phyloP scores from a whole-genome alignment of 208 protist genomes.

The Acanthamoeba sp. region DNA sequence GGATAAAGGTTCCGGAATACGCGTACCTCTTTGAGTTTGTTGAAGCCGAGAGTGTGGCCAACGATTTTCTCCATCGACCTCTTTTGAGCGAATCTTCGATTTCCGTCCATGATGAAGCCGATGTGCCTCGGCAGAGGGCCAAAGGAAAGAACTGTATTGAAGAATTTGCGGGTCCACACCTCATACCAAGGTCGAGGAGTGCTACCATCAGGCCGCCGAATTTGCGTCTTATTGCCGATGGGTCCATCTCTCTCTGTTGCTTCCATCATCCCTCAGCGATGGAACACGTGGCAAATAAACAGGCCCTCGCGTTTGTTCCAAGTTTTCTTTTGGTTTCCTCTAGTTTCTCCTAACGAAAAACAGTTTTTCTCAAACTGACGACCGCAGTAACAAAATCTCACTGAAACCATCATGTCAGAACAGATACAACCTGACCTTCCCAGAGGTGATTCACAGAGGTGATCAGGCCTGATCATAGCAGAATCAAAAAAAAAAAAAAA shows the following conservation, averaged over 20 bases:
- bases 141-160: constrained; percentile 39
- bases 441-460: too few species aligned
- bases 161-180: constrained; percentile 1
- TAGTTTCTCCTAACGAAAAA: too few species aligned
- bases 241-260: background rate
- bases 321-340: too few species aligned
- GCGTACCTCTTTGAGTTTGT: constrained; percentile 86
- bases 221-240: background rate
- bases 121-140: constrained; percentile 90
- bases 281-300: too few species aligned
- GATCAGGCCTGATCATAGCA: too few species aligned
- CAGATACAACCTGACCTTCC: too few species aligned
- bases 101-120: constrained; percentile 94
- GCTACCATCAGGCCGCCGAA: background rate
- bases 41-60: constrained; percentile 86
- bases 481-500: too few species aligned
- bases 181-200: background rate
- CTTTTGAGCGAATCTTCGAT: constrained; percentile 88
- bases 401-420: too few species aligned
- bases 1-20: background rate
- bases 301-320: too few species aligned
- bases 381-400: too few species aligned
- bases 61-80: constrained; percentile 68
- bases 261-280: background rate
- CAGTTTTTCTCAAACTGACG: too few species aligned